A percentile compares a stretch with the other conserved stretches of the same genome.
Conservation (phyloP, 2,329 filamentous ascomycete species). For the Chaetomiaceae sp. region DNA sequence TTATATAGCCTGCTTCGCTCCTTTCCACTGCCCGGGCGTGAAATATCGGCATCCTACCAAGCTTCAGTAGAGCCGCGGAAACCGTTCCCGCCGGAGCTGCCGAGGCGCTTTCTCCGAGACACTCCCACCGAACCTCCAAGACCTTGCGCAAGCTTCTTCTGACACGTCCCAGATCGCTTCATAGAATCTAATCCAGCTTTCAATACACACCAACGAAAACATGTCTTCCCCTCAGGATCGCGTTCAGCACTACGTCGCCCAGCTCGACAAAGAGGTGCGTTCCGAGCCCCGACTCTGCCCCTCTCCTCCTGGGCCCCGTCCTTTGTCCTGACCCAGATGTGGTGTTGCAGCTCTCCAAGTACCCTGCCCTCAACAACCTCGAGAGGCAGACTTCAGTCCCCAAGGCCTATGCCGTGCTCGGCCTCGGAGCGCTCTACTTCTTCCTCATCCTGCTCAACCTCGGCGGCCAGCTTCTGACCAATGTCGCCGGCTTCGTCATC, state of each 20-base stretch:
- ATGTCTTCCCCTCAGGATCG: conserved; percentile 73
- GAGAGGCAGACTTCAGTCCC: conserved; percentile 78
- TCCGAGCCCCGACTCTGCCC: conserved; percentile 4
- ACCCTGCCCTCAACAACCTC: conserved; percentile 74
- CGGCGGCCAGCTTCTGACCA: conserved; percentile 79
- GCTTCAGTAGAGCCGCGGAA: too few species aligned
- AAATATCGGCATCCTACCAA: too few species aligned
- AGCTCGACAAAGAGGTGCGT: conserved; percentile 78
- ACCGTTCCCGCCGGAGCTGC: conserved; percentile 13
- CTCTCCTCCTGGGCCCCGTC: conserved; percentile 4
- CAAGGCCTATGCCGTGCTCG: conserved; percentile 79
- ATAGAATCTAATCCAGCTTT: conserved; percentile 8
- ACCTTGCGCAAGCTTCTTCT: conserved; percentile 9
- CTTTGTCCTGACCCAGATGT: conserved; percentile 14
- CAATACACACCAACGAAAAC: conserved; percentile 31
- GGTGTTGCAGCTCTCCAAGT: conserved; percentile 67
- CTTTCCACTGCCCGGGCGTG: too few species aligned
- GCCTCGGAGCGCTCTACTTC: conserved; percentile 73
- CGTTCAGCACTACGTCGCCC: conserved; percentile 67
- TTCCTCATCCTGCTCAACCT: conserved; percentile 92
- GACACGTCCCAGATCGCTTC: conserved; percentile 15
- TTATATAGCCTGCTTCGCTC: too few species aligned
- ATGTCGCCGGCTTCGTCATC: conserved; percentile 75
- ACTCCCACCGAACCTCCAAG: conserved; percentile 8
- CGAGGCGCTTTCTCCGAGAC: conserved; percentile 7